Base-by-base conservation (phyloP, 108 stramenopile species). In the Aureococcus anophagefferens region DNA sequence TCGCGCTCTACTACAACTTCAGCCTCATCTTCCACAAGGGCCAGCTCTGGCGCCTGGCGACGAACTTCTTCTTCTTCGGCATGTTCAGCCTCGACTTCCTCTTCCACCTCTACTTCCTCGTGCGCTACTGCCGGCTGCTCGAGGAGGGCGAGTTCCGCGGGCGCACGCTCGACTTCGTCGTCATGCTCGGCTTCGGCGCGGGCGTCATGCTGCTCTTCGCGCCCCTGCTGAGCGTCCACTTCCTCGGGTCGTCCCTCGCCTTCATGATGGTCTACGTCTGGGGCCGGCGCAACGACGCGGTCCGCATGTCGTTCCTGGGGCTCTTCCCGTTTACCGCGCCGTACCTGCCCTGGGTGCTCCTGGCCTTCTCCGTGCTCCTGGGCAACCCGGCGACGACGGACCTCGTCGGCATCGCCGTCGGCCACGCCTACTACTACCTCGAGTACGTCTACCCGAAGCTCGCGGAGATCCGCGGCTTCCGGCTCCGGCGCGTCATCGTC, bases 191-290 rank as follows among this genome's bases (percentile, higher is more conserved):
- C 16, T 96, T 97, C 79, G 94, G 95, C 21, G 88, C 91, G 28
- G 46, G 70, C 13, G 75, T 84, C 66, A 96, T 97, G 83, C 80
- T 85, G 14, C 36, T 80, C 25, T 81, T 94, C 4, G 93, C 96
- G 17, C 86, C 93, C 33, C 93, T 88, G 75, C 73, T 93, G 5
- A 72, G 77, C 33, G 88, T 94, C 15, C 88, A 89, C 59, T 98
- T 96, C 73, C 74, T 98, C 45, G 96, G 96, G 46, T 84, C 84
- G 74, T 90, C 95, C 0, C 83, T 99, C 44, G 89, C 96, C 11
- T 98, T 98, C 77, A 96, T 96, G 95, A 98, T 99, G 94, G 86
- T 95, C 0, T 97, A 99, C 75, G 91, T 98, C 13, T 99, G 94
- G 96, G 81, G 81, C 18, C 75, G 89, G 63, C 79, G 90, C 0